Conservation (phyloP, 352 stramenopile genomes). For the Pythium rhizo-oryzae region DNA sequence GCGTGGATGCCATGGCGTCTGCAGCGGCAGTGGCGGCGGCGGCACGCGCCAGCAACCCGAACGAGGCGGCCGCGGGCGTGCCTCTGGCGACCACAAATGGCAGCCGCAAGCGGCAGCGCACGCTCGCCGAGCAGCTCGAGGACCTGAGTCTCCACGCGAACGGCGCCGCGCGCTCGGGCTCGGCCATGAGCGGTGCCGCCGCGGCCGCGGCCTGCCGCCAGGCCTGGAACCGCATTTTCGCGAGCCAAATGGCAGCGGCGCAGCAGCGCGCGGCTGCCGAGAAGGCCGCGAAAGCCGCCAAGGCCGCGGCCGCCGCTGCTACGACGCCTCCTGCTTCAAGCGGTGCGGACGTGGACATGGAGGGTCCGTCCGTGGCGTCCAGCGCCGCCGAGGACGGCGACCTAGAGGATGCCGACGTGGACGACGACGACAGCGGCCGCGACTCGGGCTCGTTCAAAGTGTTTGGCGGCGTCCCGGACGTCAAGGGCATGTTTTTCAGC, state of each 20-base stretch:
- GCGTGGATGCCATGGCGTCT: background rate
- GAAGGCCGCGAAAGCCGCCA: constrained; percentile 2
- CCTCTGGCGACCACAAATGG: background rate
- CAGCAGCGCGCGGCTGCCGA: constrained; percentile 16
- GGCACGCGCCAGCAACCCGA: constrained; percentile 2
- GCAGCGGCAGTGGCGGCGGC: background rate
- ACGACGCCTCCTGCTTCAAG: background rate
- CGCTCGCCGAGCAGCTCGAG: constrained; percentile 66
- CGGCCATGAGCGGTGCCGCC: constrained; percentile 5
- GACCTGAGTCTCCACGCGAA: constrained; percentile 39
- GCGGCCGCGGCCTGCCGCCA: constrained; percentile 23
- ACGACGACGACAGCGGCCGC: constrained; percentile 15
- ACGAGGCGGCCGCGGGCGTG: constrained; percentile 21
- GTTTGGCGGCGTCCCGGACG: constrained; percentile 42
- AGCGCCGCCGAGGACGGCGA: constrained; percentile 20
- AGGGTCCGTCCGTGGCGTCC: constrained; percentile 1
- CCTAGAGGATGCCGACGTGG: constrained; percentile 21
- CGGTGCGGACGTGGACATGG: constrained; percentile 12
- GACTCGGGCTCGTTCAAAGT: constrained; percentile 34
- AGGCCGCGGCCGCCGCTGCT: background rate
- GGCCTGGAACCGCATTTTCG: constrained; percentile 25
- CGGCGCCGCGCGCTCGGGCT: background rate
- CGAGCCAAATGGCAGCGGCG: constrained; percentile 21
- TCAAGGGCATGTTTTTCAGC: constrained; percentile 57
- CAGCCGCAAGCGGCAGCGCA: constrained; percentile 58